Conservation (phyloP, 2,329 filamentous ascomycete species). For the Pseudogymnoascus sp. region DNA sequence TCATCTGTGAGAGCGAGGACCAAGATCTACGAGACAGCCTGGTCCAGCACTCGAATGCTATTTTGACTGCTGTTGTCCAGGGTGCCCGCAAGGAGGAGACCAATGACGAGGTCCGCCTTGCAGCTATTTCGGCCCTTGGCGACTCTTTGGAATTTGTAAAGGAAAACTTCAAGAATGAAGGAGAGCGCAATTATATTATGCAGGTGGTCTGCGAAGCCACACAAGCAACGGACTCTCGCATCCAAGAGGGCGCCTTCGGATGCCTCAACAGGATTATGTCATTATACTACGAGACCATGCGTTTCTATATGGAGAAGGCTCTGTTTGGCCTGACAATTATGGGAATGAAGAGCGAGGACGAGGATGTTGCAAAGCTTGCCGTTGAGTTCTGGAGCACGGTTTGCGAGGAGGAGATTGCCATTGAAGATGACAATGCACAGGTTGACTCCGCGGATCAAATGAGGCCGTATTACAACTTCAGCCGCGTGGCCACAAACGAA, state of each 20-base stretch:
- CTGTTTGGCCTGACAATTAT: slow-evolving; percentile 94
- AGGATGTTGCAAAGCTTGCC: slow-evolving; percentile 95
- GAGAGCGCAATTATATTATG: slow-evolving; percentile 99
- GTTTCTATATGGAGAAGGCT: slow-evolving; percentile 99
- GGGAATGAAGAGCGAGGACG: slow-evolving; percentile 96
- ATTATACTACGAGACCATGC: slow-evolving; percentile 99
- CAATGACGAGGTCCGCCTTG: slow-evolving; percentile 81
- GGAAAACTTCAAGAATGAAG: slow-evolving; percentile 98
- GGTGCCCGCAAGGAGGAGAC: slow-evolving; percentile 94
- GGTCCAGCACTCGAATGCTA: slow-evolving; percentile 86
- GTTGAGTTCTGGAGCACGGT: slow-evolving; percentile 99
- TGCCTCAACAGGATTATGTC: slow-evolving; percentile 98
- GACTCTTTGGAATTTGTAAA: slow-evolving; percentile 97
- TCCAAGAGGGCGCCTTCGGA: slow-evolving; percentile 93
- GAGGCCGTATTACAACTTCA: slow-evolving; percentile 93
- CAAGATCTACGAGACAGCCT: slow-evolving; percentile 72
- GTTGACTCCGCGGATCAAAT: slow-evolving; percentile 48
- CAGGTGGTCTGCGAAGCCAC: slow-evolving; percentile 99
- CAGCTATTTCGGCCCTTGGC: slow-evolving; percentile 86
- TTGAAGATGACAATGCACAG: slow-evolving; percentile 91
- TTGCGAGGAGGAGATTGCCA: slow-evolving; percentile 95
- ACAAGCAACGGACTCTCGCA: slow-evolving; percentile 80
- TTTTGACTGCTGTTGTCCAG: slow-evolving; percentile 94
- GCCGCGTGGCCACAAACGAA: slow-evolving; percentile 82
- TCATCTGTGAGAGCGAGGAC: slow-evolving; percentile 95